Base-by-base conservation (phyloP, 2,329 filamentous ascomycete species). In the Cladosporium velox region DNA sequence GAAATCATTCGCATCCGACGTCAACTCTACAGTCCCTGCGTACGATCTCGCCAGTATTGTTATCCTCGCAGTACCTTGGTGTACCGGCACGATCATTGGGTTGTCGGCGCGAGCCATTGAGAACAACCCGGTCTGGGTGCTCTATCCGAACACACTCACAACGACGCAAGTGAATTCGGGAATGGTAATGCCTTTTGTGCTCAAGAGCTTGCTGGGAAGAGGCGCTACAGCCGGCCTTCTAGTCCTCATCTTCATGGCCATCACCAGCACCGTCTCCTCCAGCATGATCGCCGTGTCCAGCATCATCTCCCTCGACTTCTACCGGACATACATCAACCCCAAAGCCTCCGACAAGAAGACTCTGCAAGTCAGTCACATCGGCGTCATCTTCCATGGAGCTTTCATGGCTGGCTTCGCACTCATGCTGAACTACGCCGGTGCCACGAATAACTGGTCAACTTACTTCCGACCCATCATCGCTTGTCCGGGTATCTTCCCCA, bases 281-380 rank as follows among this genome's bases (percentile, higher is more conserved):
- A 81, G 79, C 4, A 81, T 84, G 77, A 84, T 85, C 58, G 83
- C 83, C 1, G 82, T 84, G 26, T 82, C 79, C 73, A 82, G 79
- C 65, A 84, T 85, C 52, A 73, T 84, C 8, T 82, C 81, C 5
- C 80, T 83, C 59, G 82, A 85, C 67, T 70, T 84, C n/a, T 85
- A 81, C 72, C 79, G 80, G 59, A 84, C 81, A 4, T 85, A 85
- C 67, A 76, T 84, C 74, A 81, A 84, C 66, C 80, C 81, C 0
- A 71, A 74, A 10, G 82, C 82, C 0, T 78, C 76, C 1, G 81
- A 84, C 69, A 75, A 76, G 38, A 75, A 77, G 38, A 75, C 80
- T 0, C 73, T 85, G 2, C 71, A 74, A 18, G 79, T 82, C 32
- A 84, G 82, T 55, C 83, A 85, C 66, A 67, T 79, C n/a, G 79